Conservation (phyloP, 495 filamentous ascomycete genomes). For the Evansstolkia leycettana region DNA sequence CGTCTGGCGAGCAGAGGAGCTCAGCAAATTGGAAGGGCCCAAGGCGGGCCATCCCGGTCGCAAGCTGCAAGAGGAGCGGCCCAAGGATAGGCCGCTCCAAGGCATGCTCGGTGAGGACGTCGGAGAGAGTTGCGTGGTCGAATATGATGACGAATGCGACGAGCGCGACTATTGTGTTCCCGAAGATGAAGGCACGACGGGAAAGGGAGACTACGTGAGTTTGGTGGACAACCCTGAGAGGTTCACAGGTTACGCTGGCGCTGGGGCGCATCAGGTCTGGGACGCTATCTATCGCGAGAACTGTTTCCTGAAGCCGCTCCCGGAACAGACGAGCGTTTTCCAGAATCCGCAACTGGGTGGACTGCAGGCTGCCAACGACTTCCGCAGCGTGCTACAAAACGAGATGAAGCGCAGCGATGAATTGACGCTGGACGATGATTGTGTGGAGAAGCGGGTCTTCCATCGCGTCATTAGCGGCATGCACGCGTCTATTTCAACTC, state of each 20-base stretch:
- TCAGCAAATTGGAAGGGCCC: slow-evolving; percentile 87
- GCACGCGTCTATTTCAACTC: slow-evolving; percentile 93
- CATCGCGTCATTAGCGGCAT: slow-evolving; percentile 91
- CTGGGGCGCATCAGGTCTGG: slow-evolving; percentile 79
- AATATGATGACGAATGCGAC: slow-evolving; percentile 97
- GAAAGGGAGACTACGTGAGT: slow-evolving; percentile 93
- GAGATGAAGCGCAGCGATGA: slow-evolving; percentile 54
- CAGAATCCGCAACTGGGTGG: slow-evolving; percentile 15
- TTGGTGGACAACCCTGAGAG: slow-evolving; percentile 88
- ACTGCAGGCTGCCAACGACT: slow-evolving; percentile 65
- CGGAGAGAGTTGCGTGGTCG: slow-evolving; percentile 89
- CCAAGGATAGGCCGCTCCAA: slow-evolving; percentile 60
- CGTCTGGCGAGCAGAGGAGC: slow-evolving; percentile 84
- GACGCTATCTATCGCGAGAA: slow-evolving; percentile 95
- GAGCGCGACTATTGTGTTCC: slow-evolving; percentile 95
- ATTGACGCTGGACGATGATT: slow-evolving; percentile 74
- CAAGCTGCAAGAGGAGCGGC: slow-evolving; percentile 51
- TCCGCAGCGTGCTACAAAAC: slow-evolving; percentile 67
- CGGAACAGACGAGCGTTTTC: slow-evolving; percentile 25
- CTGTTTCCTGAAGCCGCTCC: slow-evolving; percentile 67
- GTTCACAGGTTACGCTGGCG: slow-evolving; percentile 86
- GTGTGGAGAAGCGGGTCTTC: slow-evolving; percentile 94
- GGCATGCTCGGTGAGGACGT: slow-evolving; percentile 76
- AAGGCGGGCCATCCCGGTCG: slow-evolving; percentile 78
- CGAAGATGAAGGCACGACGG: slow-evolving; percentile 76